Evolutionary conservation across 768 basidiomycete genomes (phyloP).

Genomic region (Kwoniella mangroviensis): DNA sequence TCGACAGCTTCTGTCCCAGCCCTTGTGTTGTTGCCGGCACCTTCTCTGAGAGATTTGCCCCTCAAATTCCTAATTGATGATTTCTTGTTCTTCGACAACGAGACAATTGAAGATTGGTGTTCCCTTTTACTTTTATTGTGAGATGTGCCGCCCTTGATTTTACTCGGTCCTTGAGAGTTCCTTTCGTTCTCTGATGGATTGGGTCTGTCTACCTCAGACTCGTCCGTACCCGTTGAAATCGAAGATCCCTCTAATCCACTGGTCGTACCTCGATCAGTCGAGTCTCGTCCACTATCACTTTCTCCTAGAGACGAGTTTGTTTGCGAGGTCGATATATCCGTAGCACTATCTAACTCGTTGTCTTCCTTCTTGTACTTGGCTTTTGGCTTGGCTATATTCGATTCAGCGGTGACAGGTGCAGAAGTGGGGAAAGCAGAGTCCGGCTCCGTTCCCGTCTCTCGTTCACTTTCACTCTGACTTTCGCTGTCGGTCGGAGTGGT

Average conservation of each 20-base stretch:
- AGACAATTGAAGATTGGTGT: no score
- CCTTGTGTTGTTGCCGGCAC: neutral
- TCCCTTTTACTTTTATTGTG: no score
- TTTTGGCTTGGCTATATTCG: neutral
- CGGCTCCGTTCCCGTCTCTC: neutral
- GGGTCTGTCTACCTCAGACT: neutral
- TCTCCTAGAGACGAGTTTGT: neutral
- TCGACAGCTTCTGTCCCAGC: no score
- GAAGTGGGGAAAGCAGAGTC: neutral
- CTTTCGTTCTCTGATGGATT: no score
- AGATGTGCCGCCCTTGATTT: no score
- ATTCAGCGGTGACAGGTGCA: neutral
- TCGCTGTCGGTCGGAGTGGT: neutral
- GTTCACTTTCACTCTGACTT: constrained; percentile 3
- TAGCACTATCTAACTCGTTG: neutral
- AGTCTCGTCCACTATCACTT: neutral
- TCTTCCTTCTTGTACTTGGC: neutral
- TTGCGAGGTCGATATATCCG: no score
- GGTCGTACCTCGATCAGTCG: neutral
- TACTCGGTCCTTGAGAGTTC: no score
- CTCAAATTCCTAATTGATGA: no score
- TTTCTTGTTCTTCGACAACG: no score
- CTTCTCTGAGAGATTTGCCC: neutral
- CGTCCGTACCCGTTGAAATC: neutral
- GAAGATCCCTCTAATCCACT: neutral